Conservation (phyloP, 108 stramenopile species). For the Pseudonitzschia pungens region DNA sequence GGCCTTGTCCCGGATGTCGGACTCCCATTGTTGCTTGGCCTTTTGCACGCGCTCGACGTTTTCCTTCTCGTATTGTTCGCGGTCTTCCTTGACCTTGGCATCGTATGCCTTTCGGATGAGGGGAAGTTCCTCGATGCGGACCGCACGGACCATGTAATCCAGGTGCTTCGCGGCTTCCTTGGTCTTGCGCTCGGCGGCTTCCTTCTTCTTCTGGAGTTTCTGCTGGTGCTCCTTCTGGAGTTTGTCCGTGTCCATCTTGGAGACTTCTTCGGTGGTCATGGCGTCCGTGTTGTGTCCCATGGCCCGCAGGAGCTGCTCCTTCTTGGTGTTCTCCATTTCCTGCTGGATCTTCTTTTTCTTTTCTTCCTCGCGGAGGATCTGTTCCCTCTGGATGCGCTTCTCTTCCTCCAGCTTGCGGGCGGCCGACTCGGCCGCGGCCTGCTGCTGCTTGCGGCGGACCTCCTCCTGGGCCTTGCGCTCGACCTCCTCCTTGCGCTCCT, state of each 20-base stretch:
- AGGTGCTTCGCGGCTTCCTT: conserved; percentile 82
- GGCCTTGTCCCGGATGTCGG: conserved; percentile 69
- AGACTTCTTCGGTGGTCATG: conserved; percentile 80
- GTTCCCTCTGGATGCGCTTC: conserved; percentile 72
- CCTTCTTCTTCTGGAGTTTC: conserved; percentile 88
- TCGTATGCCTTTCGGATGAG: conserved; percentile 81
- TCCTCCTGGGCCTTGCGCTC: conserved; percentile 81
- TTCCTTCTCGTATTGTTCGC: conserved; percentile 72
- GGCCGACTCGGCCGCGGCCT: conserved; percentile 70
- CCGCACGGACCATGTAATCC: conserved; percentile 93
- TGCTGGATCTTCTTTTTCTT: conserved; percentile 88
- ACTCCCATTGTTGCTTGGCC: conserved; percentile 75
- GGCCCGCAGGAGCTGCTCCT: conserved; percentile 67
- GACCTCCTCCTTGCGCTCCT: conserved; percentile 91
- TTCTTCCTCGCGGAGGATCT: conserved; percentile 79
- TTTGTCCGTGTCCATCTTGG: conserved; percentile 63
- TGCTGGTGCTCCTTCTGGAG: conserved; percentile 85
- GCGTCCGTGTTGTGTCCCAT: conserved; percentile 88
- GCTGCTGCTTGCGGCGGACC: conserved; percentile 57
- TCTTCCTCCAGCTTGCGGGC: conserved; percentile 88
- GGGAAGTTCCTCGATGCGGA: conserved; percentile 92
- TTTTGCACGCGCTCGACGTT: conserved; percentile 62
- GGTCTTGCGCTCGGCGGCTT: conserved; percentile 86
- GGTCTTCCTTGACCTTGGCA: conserved; percentile 62
- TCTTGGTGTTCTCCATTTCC: conserved; percentile 87